Evolutionary conservation across 2,329 filamentous ascomycete species (phyloP), one percentile per base, ranked within the genome.

Genomic region (Phyllosticta capitalensis): DNA sequence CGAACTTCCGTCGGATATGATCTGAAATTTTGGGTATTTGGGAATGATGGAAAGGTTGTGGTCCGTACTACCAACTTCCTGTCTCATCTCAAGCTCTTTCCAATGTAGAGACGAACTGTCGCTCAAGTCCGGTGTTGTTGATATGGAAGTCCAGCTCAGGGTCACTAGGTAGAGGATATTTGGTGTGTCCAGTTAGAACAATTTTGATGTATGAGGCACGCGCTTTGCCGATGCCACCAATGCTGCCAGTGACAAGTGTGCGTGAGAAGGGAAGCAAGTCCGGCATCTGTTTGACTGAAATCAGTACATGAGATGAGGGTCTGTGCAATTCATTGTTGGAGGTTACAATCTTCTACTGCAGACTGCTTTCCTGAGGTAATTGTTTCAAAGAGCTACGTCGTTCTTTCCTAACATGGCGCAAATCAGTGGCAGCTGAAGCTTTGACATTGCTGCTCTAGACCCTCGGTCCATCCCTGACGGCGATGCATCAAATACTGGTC

Each of bases 121-220:
- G n/a, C n/a, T n/a, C n/a, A n/a, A n/a, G n/a, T n/a, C n/a, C n/a
- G n/a, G 81, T 81, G 58, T 85, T 84, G 70, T 84, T 84, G 66
- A 84, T 71, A 0, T 84, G 66, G 63, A 81, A 84, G 68, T 85
- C 81, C 2, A 84, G 66, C 5, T 82, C 77, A 0, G 79, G 80
- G 17, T 45, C n/a, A n/a, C n/a, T n/a, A n/a, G n/a, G n/a, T n/a
- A n/a, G n/a, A n/a, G n/a, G n/a, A 64, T 84, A 76, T 64, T 83
- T 79, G 3, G 81, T 84, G 9, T 81, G 77, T 2, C 81, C 79
- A 26, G 72, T 77, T 57, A 83, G 77, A 60, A 83, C 74, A 54
- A 82, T 76, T 55, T 77, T 78, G 14, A 45, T 45, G 62, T 78
- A 76, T 53, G 78, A 65, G 0, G 78, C 73, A 19, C 83, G 69